Evolutionary conservation across 2,329 filamentous ascomycete genomes (phyloP).

Genomic region (Dothidotthia symphoricarpi): DNA sequence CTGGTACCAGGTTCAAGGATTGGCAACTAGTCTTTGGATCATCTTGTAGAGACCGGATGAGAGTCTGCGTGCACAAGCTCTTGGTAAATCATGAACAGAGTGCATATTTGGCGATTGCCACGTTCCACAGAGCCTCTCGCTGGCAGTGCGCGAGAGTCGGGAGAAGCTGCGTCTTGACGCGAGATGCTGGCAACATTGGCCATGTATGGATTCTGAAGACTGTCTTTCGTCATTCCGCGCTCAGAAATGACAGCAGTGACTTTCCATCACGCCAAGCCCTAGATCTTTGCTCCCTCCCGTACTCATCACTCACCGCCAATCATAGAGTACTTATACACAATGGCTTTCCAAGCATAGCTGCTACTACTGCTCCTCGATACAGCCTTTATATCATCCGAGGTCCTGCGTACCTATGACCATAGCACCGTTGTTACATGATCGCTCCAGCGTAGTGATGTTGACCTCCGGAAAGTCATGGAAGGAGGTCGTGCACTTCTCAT

Average conservation of each 20-base stretch:
- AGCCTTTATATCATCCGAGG: conserved; percentile 8
- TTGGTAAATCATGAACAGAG: too few species aligned
- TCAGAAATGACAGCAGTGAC: too few species aligned
- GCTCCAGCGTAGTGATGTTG: conserved; percentile 19
- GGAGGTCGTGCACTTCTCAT: conserved; percentile 31
- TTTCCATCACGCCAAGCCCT: conserved; percentile 10
- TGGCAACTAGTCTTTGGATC: too few species aligned
- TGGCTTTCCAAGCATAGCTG: conserved; percentile 15
- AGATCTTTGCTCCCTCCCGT: conserved; percentile 1
- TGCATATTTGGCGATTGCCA: too few species aligned
- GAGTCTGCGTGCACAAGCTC: too few species aligned
- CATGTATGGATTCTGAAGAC: background rate
- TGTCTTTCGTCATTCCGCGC: too few species aligned
- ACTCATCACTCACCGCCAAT: conserved; percentile 24
- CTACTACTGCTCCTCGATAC: conserved; percentile 4
- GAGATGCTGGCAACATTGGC: too few species aligned
- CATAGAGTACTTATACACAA: background rate
- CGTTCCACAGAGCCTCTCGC: too few species aligned
- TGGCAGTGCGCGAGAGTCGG: too few species aligned
- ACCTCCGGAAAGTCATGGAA: conserved; percentile 18
- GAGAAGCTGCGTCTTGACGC: too few species aligned
- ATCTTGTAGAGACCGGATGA: too few species aligned
- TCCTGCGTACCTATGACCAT: conserved; percentile 4
- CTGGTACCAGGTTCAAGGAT: too few species aligned
- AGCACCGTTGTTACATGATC: conserved; percentile 9